Base-by-base conservation (phyloP, 164 flowering plant genomes). In the Annona cherimola region DNA sequence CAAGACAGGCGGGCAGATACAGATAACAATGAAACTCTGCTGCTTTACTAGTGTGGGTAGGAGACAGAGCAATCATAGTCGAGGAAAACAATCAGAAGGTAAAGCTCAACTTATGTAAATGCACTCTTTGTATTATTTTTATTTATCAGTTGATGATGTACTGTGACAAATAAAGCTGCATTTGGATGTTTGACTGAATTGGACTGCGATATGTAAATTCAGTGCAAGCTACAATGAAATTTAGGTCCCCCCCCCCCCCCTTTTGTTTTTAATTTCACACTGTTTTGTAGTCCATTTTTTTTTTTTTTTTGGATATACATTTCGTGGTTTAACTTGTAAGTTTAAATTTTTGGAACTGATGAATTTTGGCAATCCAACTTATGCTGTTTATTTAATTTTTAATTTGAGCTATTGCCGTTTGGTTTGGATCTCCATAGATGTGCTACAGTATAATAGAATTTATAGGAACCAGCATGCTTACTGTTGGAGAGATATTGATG, bases 11-110 rank as follows among this genome's bases (percentile, higher is more conserved):
- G 6, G 43, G 43, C 41, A 20, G 64, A 59, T 18, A 12, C 14
- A 8, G 66, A 59, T n/a, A 70, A 55, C 66, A 19, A 79, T 79
- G 81, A 59, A 45, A 6, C 20, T 73, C 42, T 67, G 75, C 70
- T 76, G 81, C 73, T 73, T 79, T 40, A 69, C 20, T 50, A 50
- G 57, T 16, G 9, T 8, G 57, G 57, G 14, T 7, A 42, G 9
- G 61, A 59, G 61, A 50, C 45, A 62, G 42, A 57, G 44, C 3
- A 35, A 11, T 50, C 63, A 12, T 46, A 12, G 62, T 55, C 35
- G 26, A 14, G 57, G 35, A 26, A 26, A 54, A 35, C 45, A 68
- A 20, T 35, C 60, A 9, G 69, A 71, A 73, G 81, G 81, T 79
- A 73, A 61, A 50, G n/a, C 43, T 62, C 16, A 11, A 50, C 57